Evolutionary conservation across 208 protist species (phyloP), one percentile per base, ranked within the genome.

Genomic region (Leishmania lainsoni): DNA sequence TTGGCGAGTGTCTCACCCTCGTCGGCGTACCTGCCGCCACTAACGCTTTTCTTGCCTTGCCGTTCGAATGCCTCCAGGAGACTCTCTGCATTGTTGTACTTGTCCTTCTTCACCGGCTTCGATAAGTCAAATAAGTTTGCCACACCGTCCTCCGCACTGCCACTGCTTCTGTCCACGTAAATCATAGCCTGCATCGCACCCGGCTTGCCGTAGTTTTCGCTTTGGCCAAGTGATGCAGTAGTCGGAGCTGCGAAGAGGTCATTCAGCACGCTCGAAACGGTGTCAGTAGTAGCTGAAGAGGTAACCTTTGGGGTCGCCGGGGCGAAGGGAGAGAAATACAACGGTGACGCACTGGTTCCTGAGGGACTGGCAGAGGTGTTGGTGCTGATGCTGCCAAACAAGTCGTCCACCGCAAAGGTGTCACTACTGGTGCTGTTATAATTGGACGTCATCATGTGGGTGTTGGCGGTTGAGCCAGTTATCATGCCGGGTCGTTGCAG

Each of bases 51-150:
- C 81, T 92, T 92, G 12, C 86, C 88, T 51, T 91, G 84, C 54
- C 84, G 81, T 70, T 94, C 92, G 75, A 96, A 98, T 17, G 85
- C 89, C 35, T 93, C 89, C 14, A 97, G 83, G 49, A 94, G 81
- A n/a, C 86, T 91, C 66, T 89, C 86, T 16, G 86, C 89, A 76
- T 90, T 90, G 51, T 81, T 77, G 86, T 94, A 90, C 73, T 69
- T 85, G 29, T 87, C 75, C 66, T 73, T 84, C 77, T 90, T 81
- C 59, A 83, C 77, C 10, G 90, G 86, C 73, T 86, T 87, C 4
- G 92, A 92, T 10, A 94, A 83, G 82, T 98, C 92, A 26, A 97
- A 89, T 1, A 96, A 73, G 68, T 94, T 89, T 12, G 65, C 75
- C 51, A 72, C 75, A 8, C 86, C 86, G 65, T 87, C 70, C 48